These are phyloP conservation scores for Amanita polypyramis DNA, from an alignment of 768 basidiomycete species.

Conservation along the genomic window DNA sequence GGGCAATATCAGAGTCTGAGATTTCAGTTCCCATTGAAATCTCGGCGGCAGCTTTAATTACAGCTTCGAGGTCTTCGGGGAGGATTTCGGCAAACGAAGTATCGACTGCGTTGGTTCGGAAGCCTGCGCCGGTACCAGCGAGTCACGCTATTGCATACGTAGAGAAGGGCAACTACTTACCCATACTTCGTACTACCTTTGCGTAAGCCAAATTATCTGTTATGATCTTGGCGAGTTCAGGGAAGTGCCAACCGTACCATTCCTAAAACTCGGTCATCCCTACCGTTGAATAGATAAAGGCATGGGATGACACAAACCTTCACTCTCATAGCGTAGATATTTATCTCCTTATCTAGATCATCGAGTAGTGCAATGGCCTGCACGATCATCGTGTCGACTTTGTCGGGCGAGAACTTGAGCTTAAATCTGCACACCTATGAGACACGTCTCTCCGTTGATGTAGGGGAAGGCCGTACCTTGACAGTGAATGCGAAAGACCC, in stretches of 20 bases:
- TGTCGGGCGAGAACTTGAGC: constrained; percentile 98
- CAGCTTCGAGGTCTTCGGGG: constrained; percentile 93
- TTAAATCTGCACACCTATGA: constrained; percentile 59
- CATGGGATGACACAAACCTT: constrained; percentile 49
- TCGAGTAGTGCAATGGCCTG: constrained; percentile 97
- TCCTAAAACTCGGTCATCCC: constrained; percentile 42
- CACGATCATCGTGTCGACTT: constrained; percentile 99
- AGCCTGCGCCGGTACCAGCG: constrained; percentile 36
- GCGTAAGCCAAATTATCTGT: constrained; percentile 96
- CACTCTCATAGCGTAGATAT: constrained; percentile 98
- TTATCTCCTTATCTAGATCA: constrained; percentile 99
- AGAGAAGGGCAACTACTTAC: constrained; percentile 25
- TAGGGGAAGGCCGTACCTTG: constrained; percentile 48
- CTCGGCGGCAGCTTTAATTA: constrained; percentile 91
- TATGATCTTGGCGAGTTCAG: constrained; percentile 98
- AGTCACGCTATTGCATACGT: neutral
- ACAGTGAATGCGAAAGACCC: constrained; percentile 94
- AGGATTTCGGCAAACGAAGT: constrained; percentile 86
- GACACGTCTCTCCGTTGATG: neutral
- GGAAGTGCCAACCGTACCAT: constrained; percentile 99
- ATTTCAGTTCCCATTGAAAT: constrained; percentile 99
- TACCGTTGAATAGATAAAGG: neutral
- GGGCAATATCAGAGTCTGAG: constrained; percentile 90
- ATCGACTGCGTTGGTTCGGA: constrained; percentile 85
- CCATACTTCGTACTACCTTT: constrained; percentile 88